Conservation (phyloP, 495 filamentous ascomycete species). For the Penicillium arizonense region DNA sequence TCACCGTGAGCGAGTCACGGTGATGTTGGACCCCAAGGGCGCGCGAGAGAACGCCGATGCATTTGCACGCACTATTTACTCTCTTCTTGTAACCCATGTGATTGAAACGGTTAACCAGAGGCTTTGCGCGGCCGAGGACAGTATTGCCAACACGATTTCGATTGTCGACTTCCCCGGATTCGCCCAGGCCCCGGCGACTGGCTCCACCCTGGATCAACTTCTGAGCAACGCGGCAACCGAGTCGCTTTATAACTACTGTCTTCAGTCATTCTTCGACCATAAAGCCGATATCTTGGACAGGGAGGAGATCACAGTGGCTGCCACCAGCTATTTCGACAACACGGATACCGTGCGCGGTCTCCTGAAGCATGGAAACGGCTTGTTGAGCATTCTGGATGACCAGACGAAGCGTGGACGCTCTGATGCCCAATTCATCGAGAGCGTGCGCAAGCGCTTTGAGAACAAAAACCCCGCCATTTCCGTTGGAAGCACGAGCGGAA, state of each 20-base stretch:
- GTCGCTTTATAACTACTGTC: constrained; percentile 84
- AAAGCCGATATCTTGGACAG: constrained; percentile 88
- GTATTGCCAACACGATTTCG: constrained; percentile 88
- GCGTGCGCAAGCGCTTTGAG: constrained; percentile 87
- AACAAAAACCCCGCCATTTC: constrained; percentile 87
- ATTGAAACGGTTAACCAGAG: constrained; percentile 90
- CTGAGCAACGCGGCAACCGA: constrained; percentile 93
- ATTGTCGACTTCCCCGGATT: constrained; percentile 97
- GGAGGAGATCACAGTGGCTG: constrained; percentile 84
- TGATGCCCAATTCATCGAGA: constrained; percentile 86
- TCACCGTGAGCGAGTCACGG: constrained; percentile 89
- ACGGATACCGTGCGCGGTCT: constrained; percentile 87
- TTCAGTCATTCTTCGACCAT: constrained; percentile 93
- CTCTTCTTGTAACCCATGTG: constrained; percentile 89
- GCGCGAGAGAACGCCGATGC: constrained; percentile 91
- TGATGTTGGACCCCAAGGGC: constrained; percentile 92
- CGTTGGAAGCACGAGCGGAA: constrained; percentile 67
- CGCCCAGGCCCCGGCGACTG: constrained; percentile 75
- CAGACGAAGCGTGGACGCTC: constrained; percentile 86
- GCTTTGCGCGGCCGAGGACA: constrained; percentile 82
- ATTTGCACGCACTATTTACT: constrained; percentile 88
- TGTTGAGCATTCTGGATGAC: constrained; percentile 92
- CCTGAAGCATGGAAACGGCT: constrained; percentile 85
- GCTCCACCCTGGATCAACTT: constrained; percentile 85
- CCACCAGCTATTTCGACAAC: constrained; percentile 97